Percentiles rank a stretch among this genome's conserved stretches.
phyloP scores from a whole-genome alignment of 371 early-diverging fungal species.

The Saksenaea oblongispora region DNA sequence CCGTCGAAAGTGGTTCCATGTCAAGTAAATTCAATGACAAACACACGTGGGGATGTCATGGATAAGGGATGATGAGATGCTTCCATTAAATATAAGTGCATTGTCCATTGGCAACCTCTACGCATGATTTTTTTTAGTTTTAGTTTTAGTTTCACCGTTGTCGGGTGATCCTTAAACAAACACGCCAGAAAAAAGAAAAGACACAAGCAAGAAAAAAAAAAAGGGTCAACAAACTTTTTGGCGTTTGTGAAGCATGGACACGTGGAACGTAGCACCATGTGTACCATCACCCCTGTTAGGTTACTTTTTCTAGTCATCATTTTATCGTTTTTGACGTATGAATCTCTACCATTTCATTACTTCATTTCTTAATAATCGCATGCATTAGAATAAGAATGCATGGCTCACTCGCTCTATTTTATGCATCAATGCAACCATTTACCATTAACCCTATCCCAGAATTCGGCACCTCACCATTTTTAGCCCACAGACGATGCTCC shows the following conservation, averaged over 20 bases:
- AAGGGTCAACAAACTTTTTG: constrained; percentile 5
- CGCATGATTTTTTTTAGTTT: neutral
- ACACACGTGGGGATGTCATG: constrained; percentile 4
- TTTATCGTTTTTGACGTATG: neutral
- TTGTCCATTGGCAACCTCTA: neutral
- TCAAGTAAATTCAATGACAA: neutral
- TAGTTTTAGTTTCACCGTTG: neutral
- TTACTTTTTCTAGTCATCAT: neutral
- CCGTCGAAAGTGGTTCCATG: neutral
- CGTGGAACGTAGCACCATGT: constrained; percentile 6
- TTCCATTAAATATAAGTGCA: neutral
- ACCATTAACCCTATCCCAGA: too few species aligned
- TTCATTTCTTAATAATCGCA: neutral
- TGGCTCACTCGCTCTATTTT: too few species aligned
- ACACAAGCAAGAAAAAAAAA: neutral
- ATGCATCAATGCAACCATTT: too few species aligned
- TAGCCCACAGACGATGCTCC: too few species aligned
- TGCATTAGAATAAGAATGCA: too few species aligned
- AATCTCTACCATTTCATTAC: neutral
- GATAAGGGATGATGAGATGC: neutral
- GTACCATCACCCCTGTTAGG: neutral
- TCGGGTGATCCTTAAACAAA: neutral
- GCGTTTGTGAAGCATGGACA: constrained; percentile 2
- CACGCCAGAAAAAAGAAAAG: constrained; percentile 4
- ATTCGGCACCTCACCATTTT: too few species aligned